Conservation (phyloP, 495 filamentous ascomycete species). For the Friedmanniomyces endolithicus region DNA sequence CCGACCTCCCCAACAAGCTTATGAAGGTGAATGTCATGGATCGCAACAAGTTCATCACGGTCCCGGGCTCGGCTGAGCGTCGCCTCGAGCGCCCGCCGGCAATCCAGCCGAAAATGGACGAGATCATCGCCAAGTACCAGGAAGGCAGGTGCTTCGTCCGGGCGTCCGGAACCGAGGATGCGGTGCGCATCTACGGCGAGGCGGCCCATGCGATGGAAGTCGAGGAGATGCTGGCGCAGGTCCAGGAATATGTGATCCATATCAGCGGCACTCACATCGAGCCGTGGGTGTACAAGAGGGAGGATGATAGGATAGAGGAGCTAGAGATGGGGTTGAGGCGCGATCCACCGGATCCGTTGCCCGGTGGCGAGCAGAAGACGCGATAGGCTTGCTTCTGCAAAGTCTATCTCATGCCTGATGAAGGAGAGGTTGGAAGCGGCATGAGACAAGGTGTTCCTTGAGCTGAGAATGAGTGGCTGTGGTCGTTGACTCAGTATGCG, state of each 20-base stretch:
- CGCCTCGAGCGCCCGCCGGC: conserved; percentile 66
- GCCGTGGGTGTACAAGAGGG: not conserved
- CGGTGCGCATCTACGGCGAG: conserved; percentile 93
- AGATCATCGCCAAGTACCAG: conserved; percentile 76
- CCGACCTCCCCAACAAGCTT: conserved; percentile 90
- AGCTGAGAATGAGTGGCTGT: not conserved
- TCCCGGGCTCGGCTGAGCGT: conserved; percentile 65
- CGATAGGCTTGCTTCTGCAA: not conserved
- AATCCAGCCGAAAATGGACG: conserved; percentile 74
- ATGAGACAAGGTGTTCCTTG: not conserved
- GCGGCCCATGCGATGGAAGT: conserved; percentile 45
- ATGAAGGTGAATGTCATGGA: conserved; percentile 81
- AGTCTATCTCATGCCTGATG: not conserved
- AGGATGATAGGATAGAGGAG: not conserved
- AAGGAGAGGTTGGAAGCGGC: not conserved
- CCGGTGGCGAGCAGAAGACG: not conserved
- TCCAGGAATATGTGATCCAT: conserved; percentile 19
- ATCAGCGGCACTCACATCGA: not conserved
- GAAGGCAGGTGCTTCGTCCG: conserved; percentile 82
- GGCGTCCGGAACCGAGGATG: conserved; percentile 90
- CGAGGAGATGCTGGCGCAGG: conserved; percentile 50
- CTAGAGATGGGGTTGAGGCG: not conserved
- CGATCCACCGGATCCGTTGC: not conserved
- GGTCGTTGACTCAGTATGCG: not conserved
- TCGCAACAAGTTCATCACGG: conserved; percentile 75